Percentiles rank a stretch among this genome's conserved stretches.
Evolutionary conservation across 495 filamentous ascomycete species (phyloP).

Genomic region (Platismatia glauca): DNA sequence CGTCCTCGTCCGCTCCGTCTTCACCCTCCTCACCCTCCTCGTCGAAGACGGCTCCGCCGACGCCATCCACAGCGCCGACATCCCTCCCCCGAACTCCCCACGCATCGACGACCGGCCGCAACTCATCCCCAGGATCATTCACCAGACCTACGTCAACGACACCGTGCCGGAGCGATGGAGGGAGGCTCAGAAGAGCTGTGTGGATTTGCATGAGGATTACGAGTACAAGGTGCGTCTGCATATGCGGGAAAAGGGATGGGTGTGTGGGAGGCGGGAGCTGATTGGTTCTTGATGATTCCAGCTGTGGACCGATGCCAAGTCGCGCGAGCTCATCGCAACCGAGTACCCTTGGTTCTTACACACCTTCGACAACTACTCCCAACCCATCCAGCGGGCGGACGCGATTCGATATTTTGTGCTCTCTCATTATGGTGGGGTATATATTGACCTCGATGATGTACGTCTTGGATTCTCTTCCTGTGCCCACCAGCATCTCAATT

Average conservation of each 20-base stretch:
- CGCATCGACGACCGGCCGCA: conserved; percentile 50
- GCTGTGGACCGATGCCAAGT: conserved; percentile 81
- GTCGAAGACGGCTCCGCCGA: conserved; percentile 58
- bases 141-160: conserved; percentile 77
- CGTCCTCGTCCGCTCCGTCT: conserved; percentile 53
- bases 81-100: conserved; percentile 55
- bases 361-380: conserved; percentile 72
- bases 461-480: conserved; percentile 29
- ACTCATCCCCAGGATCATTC: conserved; percentile 81
- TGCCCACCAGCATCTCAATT: background rate
- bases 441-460: conserved; percentile 84
- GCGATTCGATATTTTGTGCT: conserved; percentile 85
- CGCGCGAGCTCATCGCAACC: conserved; percentile 63
- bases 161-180: conserved; percentile 67
- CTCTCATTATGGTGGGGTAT: conserved; percentile 73
- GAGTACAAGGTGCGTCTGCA: conserved; percentile 61
- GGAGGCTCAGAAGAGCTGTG: conserved; percentile 62
- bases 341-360: conserved; percentile 83
- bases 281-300: conserved; percentile 49
- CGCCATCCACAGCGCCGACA: conserved; percentile 54
- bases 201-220: conserved; percentile 67
- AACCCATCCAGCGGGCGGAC: conserved; percentile 79
- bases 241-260: background rate
- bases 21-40: conserved; percentile 53
- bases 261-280: conserved; percentile 17